Conservation (phyloP, 2,329 filamentous ascomycete genomes). For the Aspergillus sp. region DNA sequence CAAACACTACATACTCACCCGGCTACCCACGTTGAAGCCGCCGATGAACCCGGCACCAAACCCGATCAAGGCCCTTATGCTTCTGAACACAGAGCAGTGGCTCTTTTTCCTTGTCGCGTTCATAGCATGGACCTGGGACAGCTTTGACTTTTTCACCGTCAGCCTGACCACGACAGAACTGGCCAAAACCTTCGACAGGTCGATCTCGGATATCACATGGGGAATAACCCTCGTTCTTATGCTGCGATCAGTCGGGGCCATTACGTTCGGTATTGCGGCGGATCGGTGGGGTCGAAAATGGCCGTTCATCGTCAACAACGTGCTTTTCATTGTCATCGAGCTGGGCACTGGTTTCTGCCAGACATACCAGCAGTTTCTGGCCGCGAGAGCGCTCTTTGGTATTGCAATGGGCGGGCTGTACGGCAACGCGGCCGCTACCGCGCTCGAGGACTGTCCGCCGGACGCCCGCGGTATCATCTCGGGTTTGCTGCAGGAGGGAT, state of each 20-base stretch:
- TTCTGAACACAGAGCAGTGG: conserved; percentile 49
- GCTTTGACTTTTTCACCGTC: conserved; percentile 56
- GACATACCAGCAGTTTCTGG: conserved; percentile 51
- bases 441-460: conserved; percentile 52
- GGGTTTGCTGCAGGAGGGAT: conserved; percentile 55
- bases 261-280: conserved; percentile 45
- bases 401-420: conserved; percentile 57
- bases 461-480: conserved; percentile 52
- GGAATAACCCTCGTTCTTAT: conserved; percentile 50
- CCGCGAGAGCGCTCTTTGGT: conserved; percentile 51
- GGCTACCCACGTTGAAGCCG: conserved; percentile 47
- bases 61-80: conserved; percentile 41
- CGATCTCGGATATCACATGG: conserved; percentile 53
- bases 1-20: conserved; percentile 44
- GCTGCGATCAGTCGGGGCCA: conserved; percentile 51
- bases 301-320: conserved; percentile 52
- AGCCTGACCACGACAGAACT: conserved; percentile 47
- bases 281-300: conserved; percentile 50
- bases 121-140: conserved; percentile 46
- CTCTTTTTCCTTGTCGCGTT: conserved; percentile 45
- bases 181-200: conserved; percentile 44
- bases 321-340: conserved; percentile 53
- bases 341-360: conserved; percentile 51
- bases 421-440: conserved; percentile 53
- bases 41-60: conserved; percentile 47